Evolutionary conservation across 441 rosid species (phyloP).

Genomic region (Arabidopsis lyrata): DNA sequence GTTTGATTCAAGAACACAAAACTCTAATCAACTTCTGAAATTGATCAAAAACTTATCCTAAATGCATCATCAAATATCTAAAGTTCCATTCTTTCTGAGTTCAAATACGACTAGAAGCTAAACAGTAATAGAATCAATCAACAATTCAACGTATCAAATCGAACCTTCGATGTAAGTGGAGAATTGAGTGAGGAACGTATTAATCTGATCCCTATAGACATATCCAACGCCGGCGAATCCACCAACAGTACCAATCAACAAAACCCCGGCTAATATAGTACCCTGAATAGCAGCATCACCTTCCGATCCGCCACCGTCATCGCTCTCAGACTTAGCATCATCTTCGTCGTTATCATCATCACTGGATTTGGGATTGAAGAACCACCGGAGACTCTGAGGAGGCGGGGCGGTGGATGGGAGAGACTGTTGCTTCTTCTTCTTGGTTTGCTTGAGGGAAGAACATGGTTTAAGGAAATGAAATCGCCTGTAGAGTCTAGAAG

Average conservation of each 20-base stretch:
- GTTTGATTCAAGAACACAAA: constrained; percentile 33
- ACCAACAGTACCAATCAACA: constrained; percentile 86
- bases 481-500: constrained; percentile 68
- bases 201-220: constrained; percentile 82
- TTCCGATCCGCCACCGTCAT: constrained; percentile 49
- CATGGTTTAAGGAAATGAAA: constrained; percentile 79
- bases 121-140: neutral
- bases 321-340: constrained; percentile 41
- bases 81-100: neutral
- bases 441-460: constrained; percentile 74
- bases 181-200: constrained; percentile 75
- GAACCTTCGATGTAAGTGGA: constrained; percentile 88
- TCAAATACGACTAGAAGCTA: constrained; percentile 7
- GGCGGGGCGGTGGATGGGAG: constrained; percentile 64
- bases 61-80: constrained; percentile 6
- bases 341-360: constrained; percentile 35
- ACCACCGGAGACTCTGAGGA: constrained; percentile 66
- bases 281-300: constrained; percentile 81
- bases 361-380: constrained; percentile 67
- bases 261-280: constrained; percentile 81
- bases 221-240: constrained; percentile 82
- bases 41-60: constrained; percentile 17
- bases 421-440: constrained; percentile 66
- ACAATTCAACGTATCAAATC: neutral
- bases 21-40: constrained; percentile 16